Percentiles rank a stretch among this genome's conserved stretches.
Evolutionary conservation across 2,329 filamentous ascomycete species (phyloP).

Genomic region (Diaporthe velutina): DNA sequence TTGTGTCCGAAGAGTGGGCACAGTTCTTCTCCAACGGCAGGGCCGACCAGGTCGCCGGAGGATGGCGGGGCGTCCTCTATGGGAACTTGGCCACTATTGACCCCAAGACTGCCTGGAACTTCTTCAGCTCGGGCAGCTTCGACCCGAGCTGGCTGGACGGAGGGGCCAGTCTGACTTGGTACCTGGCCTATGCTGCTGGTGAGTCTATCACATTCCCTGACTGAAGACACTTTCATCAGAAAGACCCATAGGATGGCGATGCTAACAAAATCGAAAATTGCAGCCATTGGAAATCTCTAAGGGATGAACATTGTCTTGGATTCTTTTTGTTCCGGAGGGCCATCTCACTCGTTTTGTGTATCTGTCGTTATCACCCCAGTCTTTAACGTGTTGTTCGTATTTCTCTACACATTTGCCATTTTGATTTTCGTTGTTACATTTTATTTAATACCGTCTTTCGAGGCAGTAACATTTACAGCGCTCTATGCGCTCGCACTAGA

Average conservation of each 20-base stretch:
- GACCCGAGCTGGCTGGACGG: constrained; percentile 81
- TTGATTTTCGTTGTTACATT: not conserved
- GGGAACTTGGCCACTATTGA: constrained; percentile 86
- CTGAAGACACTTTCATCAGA: no score
- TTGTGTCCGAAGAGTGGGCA: constrained; percentile 87
- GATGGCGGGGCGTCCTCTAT: constrained; percentile 89
- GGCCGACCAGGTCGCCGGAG: constrained; percentile 74
- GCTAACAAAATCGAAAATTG: not conserved
- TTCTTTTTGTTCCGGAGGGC: not conserved
- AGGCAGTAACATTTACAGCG: not conserved
- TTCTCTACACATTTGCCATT: not conserved
- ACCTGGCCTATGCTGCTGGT: constrained; percentile 83
- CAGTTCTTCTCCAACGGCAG: constrained; percentile 79
- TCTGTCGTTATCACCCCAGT: no score
- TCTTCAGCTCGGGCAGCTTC: constrained; percentile 78
- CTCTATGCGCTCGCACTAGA: not conserved
- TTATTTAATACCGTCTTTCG: not conserved
- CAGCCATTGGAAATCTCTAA: constrained; percentile 2
- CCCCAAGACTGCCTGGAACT: constrained; percentile 76
- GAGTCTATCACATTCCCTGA: constrained; percentile 50
- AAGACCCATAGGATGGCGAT: not conserved
- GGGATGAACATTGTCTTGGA: not conserved
- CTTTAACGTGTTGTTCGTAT: no score
- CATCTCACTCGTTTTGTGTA: not conserved
- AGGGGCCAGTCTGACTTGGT: constrained; percentile 88